A percentile compares a stretch with the other conserved stretches of the same genome.
Evolutionary conservation across 2,329 filamentous ascomycete genomes (phyloP).

Genomic region (Beauveria varroae): DNA sequence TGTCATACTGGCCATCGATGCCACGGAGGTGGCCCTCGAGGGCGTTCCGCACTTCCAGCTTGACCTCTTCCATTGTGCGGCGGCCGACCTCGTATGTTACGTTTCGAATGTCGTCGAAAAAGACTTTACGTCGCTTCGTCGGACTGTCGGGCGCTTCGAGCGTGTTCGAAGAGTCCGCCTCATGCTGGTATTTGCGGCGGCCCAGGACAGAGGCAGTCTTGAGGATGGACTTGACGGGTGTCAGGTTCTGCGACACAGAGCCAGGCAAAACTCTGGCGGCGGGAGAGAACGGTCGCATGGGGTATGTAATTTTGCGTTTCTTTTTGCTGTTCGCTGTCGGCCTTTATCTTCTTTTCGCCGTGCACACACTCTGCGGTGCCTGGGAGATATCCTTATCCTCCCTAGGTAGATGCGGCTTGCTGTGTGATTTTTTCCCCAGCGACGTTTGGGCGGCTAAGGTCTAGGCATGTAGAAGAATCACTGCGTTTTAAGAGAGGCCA

Average conservation of each 20-base stretch:
- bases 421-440: conserved; percentile 4
- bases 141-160: conserved; percentile 34
- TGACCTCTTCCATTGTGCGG: conserved; percentile 47
- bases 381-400: background rate
- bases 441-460: conserved; percentile 8
- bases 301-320: background rate
- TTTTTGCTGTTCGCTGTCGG: background rate
- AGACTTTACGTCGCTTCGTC: conserved; percentile 48
- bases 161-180: conserved; percentile 33
- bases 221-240: conserved; percentile 47
- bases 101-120: conserved; percentile 52
- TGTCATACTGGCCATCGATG: conserved; percentile 53
- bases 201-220: conserved; percentile 40
- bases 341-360: background rate
- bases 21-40: conserved; percentile 50
- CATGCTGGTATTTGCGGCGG: conserved; percentile 36
- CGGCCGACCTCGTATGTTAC: conserved; percentile 47
- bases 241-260: conserved; percentile 25
- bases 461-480: conserved; percentile 8
- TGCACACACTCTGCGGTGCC: background rate
- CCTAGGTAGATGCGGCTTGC: background rate
- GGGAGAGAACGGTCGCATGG: conserved; percentile 29
- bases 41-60: conserved; percentile 45
- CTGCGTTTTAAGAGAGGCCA: conserved; percentile 2
- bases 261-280: conserved; percentile 26